Conservation (phyloP, 306 rosid species). For the Cucurbita moschata region DNA sequence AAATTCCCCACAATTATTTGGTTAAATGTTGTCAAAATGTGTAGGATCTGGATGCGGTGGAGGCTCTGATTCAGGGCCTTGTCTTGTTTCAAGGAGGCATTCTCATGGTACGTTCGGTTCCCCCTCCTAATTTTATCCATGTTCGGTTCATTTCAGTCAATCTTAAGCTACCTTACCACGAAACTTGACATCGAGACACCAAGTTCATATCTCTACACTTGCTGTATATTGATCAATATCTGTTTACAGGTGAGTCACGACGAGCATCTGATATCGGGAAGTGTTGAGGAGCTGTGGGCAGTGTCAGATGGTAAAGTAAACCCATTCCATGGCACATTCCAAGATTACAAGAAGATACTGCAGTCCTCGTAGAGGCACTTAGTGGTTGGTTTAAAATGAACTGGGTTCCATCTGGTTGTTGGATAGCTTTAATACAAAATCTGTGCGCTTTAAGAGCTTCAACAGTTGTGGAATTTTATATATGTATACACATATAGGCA, state of each 20-base stretch:
- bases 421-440: background rate
- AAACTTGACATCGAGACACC: background rate
- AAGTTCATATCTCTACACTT: background rate
- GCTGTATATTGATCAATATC: background rate
- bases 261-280: constrained; percentile 95
- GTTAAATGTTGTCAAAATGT: constrained; percentile 7
- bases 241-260: constrained; percentile 87
- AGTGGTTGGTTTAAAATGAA: background rate
- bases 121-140: background rate
- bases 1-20: background rate
- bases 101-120: constrained; percentile 62
- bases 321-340: constrained; percentile 79
- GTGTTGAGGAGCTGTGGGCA: constrained; percentile 94
- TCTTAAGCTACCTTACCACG: background rate
- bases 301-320: constrained; percentile 71
- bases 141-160: background rate
- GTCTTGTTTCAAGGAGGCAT: constrained; percentile 98
- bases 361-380: constrained; percentile 36
- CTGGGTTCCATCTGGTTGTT: background rate
- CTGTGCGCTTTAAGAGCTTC: background rate
- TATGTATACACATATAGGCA: background rate
- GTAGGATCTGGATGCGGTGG: constrained; percentile 98
- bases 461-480: background rate
- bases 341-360: constrained; percentile 74
- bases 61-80: constrained; percentile 98